Percentiles rank a stretch among this genome's conserved stretches.
These are phyloP conservation scores for Heterobasidion occidentale DNA, from an alignment of 1,284 basidiomycete species.

Conservation along the genomic window DNA sequence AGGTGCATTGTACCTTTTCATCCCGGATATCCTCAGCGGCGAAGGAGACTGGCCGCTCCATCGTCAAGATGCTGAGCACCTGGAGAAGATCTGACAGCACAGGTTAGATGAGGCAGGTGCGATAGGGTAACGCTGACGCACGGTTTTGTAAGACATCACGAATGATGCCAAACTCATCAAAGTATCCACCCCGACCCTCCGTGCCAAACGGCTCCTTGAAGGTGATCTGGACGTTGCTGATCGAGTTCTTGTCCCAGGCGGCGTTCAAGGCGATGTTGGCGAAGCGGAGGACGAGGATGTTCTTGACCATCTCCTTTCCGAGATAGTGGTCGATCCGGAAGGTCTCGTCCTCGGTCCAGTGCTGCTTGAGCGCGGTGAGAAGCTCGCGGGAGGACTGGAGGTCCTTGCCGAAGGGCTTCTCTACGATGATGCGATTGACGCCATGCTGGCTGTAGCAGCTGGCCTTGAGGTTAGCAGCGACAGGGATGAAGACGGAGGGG, in stretches of 20 bases:
- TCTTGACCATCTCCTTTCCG: slow-evolving; percentile 99
- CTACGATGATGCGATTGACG: slow-evolving; percentile 87
- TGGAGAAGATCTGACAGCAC: slow-evolving; percentile 73
- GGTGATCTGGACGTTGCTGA: slow-evolving; percentile 94
- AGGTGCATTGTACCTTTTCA: slow-evolving; percentile 66
- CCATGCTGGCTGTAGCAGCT: slow-evolving; percentile 72
- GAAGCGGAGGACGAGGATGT: slow-evolving; percentile 88
- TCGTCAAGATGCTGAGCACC: slow-evolving; percentile 86
- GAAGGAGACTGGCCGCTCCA: slow-evolving; percentile 98
- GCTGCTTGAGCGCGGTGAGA: slow-evolving; percentile 70
- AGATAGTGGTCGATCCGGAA: slow-evolving; percentile 98
- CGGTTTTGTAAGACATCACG: slow-evolving; percentile 95
- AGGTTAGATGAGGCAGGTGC: slow-evolving; percentile 5
- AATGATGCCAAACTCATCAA: slow-evolving; percentile 98
- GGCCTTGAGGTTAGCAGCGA: slow-evolving; percentile 76
- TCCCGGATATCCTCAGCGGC: slow-evolving; percentile 94
- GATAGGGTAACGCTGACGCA: slow-evolving; percentile 36
- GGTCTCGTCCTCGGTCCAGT: slow-evolving; percentile 93
- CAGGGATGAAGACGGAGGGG: slow-evolving; percentile 87
- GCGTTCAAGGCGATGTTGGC: slow-evolving; percentile 85
- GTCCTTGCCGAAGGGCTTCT: slow-evolving; percentile 97
- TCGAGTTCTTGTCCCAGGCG: slow-evolving; percentile 89
- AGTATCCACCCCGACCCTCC: slow-evolving; percentile 95
- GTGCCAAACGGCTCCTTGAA: slow-evolving; percentile 99
- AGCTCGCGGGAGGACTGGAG: slow-evolving; percentile 80